These are phyloP conservation scores for Phytophthora sp. DNA, from an alignment of 352 stramenopile genomes.

Conservation along the genomic window DNA sequence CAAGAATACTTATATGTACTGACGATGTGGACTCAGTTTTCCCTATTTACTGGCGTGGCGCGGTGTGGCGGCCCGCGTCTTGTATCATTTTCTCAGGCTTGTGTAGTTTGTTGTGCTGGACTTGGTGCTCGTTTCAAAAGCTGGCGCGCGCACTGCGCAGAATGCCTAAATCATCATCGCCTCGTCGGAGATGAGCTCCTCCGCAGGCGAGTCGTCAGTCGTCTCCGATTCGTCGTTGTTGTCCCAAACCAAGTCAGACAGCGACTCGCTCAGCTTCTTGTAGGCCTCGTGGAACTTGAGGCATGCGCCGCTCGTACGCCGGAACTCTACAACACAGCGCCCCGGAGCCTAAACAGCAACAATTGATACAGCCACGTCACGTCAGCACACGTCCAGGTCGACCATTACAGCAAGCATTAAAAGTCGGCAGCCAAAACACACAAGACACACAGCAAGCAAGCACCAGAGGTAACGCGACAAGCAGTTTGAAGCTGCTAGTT, in stretches of 20 bases:
- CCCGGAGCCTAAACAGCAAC: slow-evolving; percentile 45
- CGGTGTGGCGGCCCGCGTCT: background rate
- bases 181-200: slow-evolving; percentile 83
- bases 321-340: slow-evolving; percentile 73
- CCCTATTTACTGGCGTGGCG: slow-evolving; percentile 16
- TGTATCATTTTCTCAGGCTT: slow-evolving; percentile 9
- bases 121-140: slow-evolving; percentile 3
- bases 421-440: slow-evolving; percentile 24
- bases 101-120: background rate
- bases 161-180: slow-evolving; percentile 81
- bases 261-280: slow-evolving; percentile 61
- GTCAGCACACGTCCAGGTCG: slow-evolving; percentile 26
- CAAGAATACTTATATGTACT: slow-evolving; percentile 18
- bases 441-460: slow-evolving; percentile 30
- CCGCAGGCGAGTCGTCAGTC: slow-evolving; percentile 37
- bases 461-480: slow-evolving; percentile 30
- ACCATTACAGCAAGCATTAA: slow-evolving; percentile 20
- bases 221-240: slow-evolving; percentile 40
- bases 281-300: slow-evolving; percentile 79
- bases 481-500: slow-evolving; percentile 30
- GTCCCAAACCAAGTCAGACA: slow-evolving; percentile 65
- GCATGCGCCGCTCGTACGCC: slow-evolving; percentile 70
- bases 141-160: background rate
- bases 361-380: slow-evolving; percentile 28
- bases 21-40: slow-evolving; percentile 16